These are phyloP conservation scores for Dryas alaskensis DNA, from an alignment of 306 rosid genomes.

Conservation along the genomic window DNA sequence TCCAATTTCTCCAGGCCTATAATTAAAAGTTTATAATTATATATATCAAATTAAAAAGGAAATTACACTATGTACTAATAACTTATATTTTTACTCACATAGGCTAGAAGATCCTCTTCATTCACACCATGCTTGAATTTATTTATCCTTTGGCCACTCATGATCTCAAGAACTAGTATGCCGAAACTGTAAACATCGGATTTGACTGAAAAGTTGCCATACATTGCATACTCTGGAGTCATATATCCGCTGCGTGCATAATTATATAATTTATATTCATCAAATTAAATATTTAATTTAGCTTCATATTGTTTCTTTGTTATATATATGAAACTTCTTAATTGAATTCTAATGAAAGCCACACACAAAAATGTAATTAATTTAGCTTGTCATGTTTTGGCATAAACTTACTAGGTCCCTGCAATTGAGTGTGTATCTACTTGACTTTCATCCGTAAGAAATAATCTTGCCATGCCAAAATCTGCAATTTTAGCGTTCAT, in stretches of 20 bases:
- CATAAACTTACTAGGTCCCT: constrained; percentile 9
- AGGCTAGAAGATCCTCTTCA: background rate
- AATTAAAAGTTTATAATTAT: background rate
- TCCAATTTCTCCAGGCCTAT: constrained; percentile 28
- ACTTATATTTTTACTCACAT: constrained; percentile 2
- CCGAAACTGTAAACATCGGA: constrained; percentile 30
- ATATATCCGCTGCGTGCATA: constrained; percentile 21
- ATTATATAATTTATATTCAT: background rate
- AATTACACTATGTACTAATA: too few relatives aligned
- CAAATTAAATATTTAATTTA: too few relatives aligned
- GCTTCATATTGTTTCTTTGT: background rate
- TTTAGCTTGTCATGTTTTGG: background rate
- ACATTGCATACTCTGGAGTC: constrained; percentile 27
- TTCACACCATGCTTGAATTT: background rate
- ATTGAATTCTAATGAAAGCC: too few relatives aligned
- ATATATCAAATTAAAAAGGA: background rate
- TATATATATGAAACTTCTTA: background rate
- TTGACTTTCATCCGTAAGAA: background rate
- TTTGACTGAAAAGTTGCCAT: constrained; percentile 17
- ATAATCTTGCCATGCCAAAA: constrained; percentile 17
- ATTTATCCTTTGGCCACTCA: background rate
- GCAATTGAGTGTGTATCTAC: background rate
- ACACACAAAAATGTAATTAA: background rate
- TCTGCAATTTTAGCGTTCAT: constrained; percentile 15
- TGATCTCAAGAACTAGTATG: constrained; percentile 1